Evolutionary conservation across 352 stramenopile genomes (phyloP), one percentile per base, ranked within the genome.

Genomic region (Aphanomyces cochlioides): DNA sequence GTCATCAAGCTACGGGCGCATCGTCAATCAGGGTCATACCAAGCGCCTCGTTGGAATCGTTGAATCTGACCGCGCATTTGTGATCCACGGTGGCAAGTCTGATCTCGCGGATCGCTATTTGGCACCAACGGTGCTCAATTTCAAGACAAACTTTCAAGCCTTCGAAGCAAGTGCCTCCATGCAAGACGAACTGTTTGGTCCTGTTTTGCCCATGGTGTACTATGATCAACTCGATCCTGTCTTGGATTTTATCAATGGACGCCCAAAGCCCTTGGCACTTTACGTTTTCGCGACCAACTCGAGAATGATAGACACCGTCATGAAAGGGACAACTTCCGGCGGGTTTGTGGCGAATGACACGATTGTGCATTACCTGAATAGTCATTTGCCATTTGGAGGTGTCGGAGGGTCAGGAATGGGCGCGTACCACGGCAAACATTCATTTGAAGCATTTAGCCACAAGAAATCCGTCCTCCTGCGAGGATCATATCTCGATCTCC

Each of bases 361-460:
- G 13, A 73, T 79, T 36, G 63, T 77, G 45, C 74, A 79, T 47
- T 56, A 79, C 41, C 43, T 68, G 8, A 81, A 81, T 63, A 19
- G 34, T 4, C 15, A 72, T 36, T 43, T 81, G 38, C 76, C 76
- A 17, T 81, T 81, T 59, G 76, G 76, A n/a, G 76, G 76, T 41
- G 74, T 81, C 2, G 76, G 76, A 5, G 78, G 67, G 28, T 93
- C 80, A 36, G 92, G 91, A 56, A 88, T 89, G 73, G 91, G 91
- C 15, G 70, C 75, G 1, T 96, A 95, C 72, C 87, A 95, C 67
- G 92, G 92, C 17, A 82, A 87, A 53, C 75, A 81, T 65, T 83
- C 84, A 41, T 96, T 97, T 54, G 72, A 87, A 17, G 76, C 81
- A 8, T 93, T 95, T 61, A 87, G 84, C 17, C 86, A 91, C 73